Percentiles rank a stretch among this genome's conserved stretches.
Conservation (phyloP, 768 basidiomycete species). For the Serendipita sp. region DNA sequence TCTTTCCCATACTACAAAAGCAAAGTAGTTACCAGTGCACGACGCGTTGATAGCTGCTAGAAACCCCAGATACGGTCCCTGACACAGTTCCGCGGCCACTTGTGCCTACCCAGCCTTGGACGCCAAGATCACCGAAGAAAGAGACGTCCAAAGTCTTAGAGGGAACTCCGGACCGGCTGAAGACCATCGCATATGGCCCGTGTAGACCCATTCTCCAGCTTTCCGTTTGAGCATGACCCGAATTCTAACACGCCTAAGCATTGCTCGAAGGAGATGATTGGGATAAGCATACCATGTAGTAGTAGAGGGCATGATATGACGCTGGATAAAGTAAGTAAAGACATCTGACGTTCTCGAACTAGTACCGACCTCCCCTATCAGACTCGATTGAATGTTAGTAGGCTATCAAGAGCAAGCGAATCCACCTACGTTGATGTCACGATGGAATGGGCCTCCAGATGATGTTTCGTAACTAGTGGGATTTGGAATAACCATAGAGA, state of each 20-base stretch:
- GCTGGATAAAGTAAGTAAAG: not conserved
- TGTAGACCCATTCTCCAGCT: not conserved
- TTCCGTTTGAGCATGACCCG: constrained; percentile 8
- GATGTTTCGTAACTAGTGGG: constrained; percentile 27
- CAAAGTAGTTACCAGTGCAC: constrained; percentile 4
- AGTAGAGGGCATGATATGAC: constrained; percentile 5
- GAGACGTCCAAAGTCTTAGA: constrained; percentile 14
- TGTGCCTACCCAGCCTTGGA: not conserved
- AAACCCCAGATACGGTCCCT: not conserved
- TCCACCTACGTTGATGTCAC: constrained; percentile 9
- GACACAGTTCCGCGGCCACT: not conserved
- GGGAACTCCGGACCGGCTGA: constrained; percentile 17
- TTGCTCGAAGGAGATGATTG: not conserved
- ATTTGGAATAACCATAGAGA: constrained; percentile 28
- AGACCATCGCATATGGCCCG: constrained; percentile 7
- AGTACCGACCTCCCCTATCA: not conserved
- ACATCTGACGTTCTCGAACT: not conserved
- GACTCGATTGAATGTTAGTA: not conserved
- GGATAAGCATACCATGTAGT: constrained; percentile 5
- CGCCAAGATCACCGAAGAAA: not conserved
- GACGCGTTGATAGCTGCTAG: not conserved
- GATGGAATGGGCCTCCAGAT: constrained; percentile 35
- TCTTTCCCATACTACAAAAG: not conserved
- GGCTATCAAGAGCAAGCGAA: not conserved
- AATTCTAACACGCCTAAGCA: not conserved